Evolutionary conservation across 169 alveolate genomes (phyloP), one percentile per base, ranked within the genome.

Genomic region (Plasmodium coatneyi): DNA sequence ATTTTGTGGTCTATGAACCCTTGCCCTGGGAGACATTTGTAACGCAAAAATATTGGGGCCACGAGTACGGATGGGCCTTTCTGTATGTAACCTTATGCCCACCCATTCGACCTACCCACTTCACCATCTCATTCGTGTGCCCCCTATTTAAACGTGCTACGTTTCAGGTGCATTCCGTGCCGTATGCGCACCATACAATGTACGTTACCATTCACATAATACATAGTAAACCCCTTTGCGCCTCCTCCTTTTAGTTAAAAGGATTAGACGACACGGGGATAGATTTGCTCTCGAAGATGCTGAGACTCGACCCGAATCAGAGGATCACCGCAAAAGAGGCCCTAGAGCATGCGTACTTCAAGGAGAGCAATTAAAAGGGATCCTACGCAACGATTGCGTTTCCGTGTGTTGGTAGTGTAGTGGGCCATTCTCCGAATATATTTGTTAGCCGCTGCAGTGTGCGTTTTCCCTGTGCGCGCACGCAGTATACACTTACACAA

Each of bases 301-400:
- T 99, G 60, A 96, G 96, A 71, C 97, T 97, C 60, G 99, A 99
- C 80, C 99, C 99, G 43, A 95, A 96, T 87, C 97, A 98, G 96
- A 96, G 99, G 84, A 99, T 99, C n/a, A 96, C 99, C 22, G 99
- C 99, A 12, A 97, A 96, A 89, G 98, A 97, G 71, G 99, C 99
- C 66, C 96, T 98, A 95, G 97, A 96, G 56, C 99, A 99, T 95
- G 98, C 98, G 10, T 99, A 98, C 94, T 99, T 99, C 95, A 95
- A 97, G 80, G 99, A 98, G 43, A 84, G 66, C 28, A 84, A 34
- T 84, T 84, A 70, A 84, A 66, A 66, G 6, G 25, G n/a, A 66
- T 9, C 46, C 41, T 34, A 0, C 36, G 60, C 9, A 1, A 49
- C 7, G 22, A 9, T 49, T 16, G 22, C 60, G 19, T 49, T 49